These are phyloP conservation scores for Microbotryomycetes sp. DNA, from an alignment of 1,284 basidiomycete species.

Conservation along the genomic window DNA sequence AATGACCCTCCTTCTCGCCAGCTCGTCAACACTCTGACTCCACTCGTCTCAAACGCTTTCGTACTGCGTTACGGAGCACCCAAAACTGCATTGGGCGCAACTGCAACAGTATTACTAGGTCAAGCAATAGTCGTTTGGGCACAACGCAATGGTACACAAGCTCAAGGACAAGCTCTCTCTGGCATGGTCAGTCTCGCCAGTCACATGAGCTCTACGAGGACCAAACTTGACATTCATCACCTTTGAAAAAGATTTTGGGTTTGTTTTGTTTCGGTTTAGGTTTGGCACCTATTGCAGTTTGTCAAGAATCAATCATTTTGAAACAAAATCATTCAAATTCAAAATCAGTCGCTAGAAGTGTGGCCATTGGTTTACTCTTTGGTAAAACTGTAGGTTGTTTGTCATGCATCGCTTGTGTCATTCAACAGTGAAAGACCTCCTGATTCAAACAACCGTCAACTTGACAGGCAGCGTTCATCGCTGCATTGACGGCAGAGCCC, in stretches of 20 bases:
- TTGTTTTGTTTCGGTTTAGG: constrained; percentile 21
- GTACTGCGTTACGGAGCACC: constrained; percentile 16
- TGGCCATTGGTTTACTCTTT: constrained; percentile 20
- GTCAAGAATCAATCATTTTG: constrained; percentile 28
- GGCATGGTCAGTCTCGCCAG: neutral
- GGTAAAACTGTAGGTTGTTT: constrained; percentile 10
- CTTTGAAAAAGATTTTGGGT: constrained; percentile 8
- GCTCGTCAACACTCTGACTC: constrained; percentile 26
- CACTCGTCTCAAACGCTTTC: constrained; percentile 5
- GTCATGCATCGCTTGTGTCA: neutral
- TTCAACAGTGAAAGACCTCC: neutral
- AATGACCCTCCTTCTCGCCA: neutral
- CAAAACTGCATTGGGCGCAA: constrained; percentile 14
- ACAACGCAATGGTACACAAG: neutral
- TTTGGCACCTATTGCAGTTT: constrained; percentile 21
- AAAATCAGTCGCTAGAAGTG: constrained; percentile 9
- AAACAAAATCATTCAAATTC: constrained; percentile 7
- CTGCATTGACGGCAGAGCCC: constrained; percentile 11
- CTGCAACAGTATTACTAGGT: constrained; percentile 15
- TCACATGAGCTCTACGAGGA: no score
- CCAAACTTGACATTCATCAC: neutral
- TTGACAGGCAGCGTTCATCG: constrained; percentile 8
- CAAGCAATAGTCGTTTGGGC: constrained; percentile 16
- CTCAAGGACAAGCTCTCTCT: neutral
- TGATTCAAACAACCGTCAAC: no score